A percentile compares a stretch with the other conserved stretches of the same genome.
Conservation (phyloP, 495 filamentous ascomycete species). For the Diplogelasinospora grovesii region DNA sequence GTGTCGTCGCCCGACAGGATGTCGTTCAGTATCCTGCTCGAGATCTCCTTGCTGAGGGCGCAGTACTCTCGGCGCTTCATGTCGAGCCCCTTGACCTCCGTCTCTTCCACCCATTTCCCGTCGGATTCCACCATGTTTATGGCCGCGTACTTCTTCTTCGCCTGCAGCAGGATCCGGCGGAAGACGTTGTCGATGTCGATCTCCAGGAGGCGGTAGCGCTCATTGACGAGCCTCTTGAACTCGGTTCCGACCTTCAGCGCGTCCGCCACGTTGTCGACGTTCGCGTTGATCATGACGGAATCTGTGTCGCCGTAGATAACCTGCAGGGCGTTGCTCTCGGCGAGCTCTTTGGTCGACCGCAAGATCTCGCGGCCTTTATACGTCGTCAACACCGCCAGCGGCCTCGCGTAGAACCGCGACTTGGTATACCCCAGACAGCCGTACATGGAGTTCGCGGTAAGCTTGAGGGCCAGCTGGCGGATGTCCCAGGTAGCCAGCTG, state of each 20-base stretch:
- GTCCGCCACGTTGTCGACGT: constrained; percentile 86
- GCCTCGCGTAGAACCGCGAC: constrained; percentile 93
- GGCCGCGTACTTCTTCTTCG: constrained; percentile 99
- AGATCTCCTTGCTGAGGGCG: constrained; percentile 86
- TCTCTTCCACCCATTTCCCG: constrained; percentile 85
- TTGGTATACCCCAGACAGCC: constrained; percentile 94
- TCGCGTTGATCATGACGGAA: constrained; percentile 99
- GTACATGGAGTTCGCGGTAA: constrained; percentile 99
- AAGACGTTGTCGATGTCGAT: constrained; percentile 99
- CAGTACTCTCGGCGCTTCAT: constrained; percentile 98
- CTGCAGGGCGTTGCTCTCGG: constrained; percentile 76
- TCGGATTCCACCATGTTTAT: constrained; percentile 86
- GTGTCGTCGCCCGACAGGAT: constrained; percentile 90
- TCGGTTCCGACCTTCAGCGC: constrained; percentile 77
- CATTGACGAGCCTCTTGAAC: constrained; percentile 68
- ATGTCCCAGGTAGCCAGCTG: constrained; percentile 96
- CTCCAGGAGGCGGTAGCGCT: constrained; percentile 80
- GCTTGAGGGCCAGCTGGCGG: constrained; percentile 91
- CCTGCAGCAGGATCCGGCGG: constrained; percentile 84
- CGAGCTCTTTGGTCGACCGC: constrained; percentile 86
- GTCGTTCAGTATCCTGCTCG: constrained; percentile 74
- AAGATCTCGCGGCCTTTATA: constrained; percentile 98
- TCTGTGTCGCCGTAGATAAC: constrained; percentile 99
- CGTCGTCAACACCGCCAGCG: constrained; percentile 90
- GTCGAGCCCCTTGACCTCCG: constrained; percentile 97